A percentile compares a stretch with the other conserved stretches of the same genome.
phyloP scores from a whole-genome alignment of 139 green algal species.

The Desmodesmus armatus region DNA sequence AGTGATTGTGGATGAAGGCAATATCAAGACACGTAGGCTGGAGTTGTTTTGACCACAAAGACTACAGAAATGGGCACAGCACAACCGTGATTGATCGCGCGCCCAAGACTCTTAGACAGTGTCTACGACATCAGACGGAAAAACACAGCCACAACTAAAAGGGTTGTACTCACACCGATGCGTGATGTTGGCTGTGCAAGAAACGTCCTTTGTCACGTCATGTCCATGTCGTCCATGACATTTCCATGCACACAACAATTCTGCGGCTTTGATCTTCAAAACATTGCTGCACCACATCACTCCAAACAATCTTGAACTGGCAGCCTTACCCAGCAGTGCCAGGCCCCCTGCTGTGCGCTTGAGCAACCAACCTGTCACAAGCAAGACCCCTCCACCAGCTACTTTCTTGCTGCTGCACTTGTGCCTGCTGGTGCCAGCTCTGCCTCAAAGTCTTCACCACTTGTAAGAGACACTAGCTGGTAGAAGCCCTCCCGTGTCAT shows the following conservation, averaged over 20 bases:
- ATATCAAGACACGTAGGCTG: too few relatives aligned
- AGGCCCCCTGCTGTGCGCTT: neutral
- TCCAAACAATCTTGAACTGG: neutral
- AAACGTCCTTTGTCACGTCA: neutral
- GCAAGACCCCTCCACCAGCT: neutral
- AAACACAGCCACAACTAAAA: neutral
- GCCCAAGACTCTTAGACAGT: too few relatives aligned
- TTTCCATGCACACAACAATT: neutral
- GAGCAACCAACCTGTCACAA: neutral
- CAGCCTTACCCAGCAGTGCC: neutral
- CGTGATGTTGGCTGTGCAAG: neutral
- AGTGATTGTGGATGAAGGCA: too few relatives aligned
- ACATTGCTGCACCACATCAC: neutral
- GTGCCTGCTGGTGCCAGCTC: neutral
- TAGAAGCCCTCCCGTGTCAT: slow-evolving; percentile 30
- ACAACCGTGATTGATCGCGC: too few relatives aligned
- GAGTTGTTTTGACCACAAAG: too few relatives aligned
- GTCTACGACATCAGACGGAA: too few relatives aligned
- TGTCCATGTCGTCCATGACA: neutral
- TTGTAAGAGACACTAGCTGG: slow-evolving; percentile 13
- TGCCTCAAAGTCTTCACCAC: slow-evolving; percentile 1
- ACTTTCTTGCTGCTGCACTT: neutral
- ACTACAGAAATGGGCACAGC: too few relatives aligned
- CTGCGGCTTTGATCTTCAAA: neutral
- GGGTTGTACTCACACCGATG: neutral